These are phyloP conservation scores for Beauveria bassiana DNA, from an alignment of 2,329 filamentous ascomycete genomes.

Conservation along the genomic window DNA sequence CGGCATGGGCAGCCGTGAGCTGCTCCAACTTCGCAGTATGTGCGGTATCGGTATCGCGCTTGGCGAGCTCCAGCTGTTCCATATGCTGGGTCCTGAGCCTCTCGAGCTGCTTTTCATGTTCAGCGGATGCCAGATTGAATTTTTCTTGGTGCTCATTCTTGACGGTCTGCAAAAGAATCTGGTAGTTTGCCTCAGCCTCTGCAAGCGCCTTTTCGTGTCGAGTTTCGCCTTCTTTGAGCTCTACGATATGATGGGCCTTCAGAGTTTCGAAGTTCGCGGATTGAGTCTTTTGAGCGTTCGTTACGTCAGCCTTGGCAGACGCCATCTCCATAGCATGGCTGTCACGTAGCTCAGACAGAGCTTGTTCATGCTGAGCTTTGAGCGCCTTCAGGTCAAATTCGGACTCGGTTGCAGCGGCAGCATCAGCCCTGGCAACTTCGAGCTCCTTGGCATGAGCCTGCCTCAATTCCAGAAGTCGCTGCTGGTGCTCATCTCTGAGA, in stretches of 20 bases:
- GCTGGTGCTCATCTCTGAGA: constrained; percentile 41
- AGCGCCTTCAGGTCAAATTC: neutral
- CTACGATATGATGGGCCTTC: neutral
- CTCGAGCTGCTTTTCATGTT: constrained; percentile 1
- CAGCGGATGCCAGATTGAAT: neutral
- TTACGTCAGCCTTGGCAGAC: constrained; percentile 29
- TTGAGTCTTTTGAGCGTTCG: neutral
- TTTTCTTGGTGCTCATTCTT: constrained; percentile 30
- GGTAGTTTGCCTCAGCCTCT: constrained; percentile 26
- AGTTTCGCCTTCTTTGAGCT: constrained; percentile 20
- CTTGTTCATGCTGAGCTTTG: constrained; percentile 43
- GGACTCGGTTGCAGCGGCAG: neutral
- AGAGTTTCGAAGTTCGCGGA: neutral
- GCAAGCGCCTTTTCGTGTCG: constrained; percentile 43
- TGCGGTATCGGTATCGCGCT: neutral
- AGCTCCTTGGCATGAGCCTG: constrained; percentile 32
- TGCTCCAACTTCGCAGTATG: neutral
- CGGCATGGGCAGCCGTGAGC: constrained; percentile 11
- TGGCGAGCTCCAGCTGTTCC: constrained; percentile 1
- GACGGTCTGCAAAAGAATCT: constrained; percentile 20
- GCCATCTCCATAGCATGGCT: constrained; percentile 33
- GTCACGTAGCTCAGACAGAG: constrained; percentile 36
- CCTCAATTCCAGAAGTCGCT: constrained; percentile 39
- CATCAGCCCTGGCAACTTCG: constrained; percentile 29
- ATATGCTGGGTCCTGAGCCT: neutral